Base-by-base conservation (phyloP, 1,284 basidiomycete species). In the Rhodotorula sp. region DNA sequence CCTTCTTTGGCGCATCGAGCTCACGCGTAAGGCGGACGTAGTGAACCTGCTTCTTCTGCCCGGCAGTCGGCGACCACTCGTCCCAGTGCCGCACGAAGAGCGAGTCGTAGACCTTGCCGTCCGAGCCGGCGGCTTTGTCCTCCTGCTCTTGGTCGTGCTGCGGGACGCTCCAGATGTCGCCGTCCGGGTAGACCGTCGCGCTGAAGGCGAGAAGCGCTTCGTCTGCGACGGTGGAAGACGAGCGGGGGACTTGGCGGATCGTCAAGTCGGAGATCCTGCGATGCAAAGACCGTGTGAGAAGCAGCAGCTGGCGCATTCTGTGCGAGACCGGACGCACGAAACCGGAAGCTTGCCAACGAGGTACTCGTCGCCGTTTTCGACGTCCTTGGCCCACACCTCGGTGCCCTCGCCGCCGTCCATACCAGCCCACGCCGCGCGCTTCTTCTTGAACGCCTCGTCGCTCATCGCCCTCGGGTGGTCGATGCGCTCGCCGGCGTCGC, bases 21-120 rank as follows among this genome's bases (percentile, higher is more conserved):
- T 27, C 41, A n/a, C 64, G 27, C 56, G 34, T 41, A 27, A 72
- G 45, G 19, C 70, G 46, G 50, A 72, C 87, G 48, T 86, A 86
- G 80, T 92, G 92, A 66, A 93, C 82, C 54, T 81, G 80, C 57
- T 88, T 86, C 41, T 86, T 82, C 66, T 85, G 86, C 79, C 92
- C 93, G 14, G 88, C 87, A 53, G 86, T 76, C 4, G 70, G 55
- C 13, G 21, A 84, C 92, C 92, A 96, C 8, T 87, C 89, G 81
- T 95, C 93, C 93, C 93, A 97, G 76, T 96, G 92, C 41, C 93
- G 85, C 54, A 88, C 88, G 79, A 87, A 92, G 2, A 87, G 85
- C 61, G 86, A 83, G 75, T 96, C 92, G 79, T 90, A 96, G 0
- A 95, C 90, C 85, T 84, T n/a, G 84, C 81, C 52, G 81, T 81